Evolutionary conservation across 2,329 filamentous ascomycete genomes (phyloP), one percentile per base, ranked within the genome.

Genomic region (Fusarium brevicatenulatum): DNA sequence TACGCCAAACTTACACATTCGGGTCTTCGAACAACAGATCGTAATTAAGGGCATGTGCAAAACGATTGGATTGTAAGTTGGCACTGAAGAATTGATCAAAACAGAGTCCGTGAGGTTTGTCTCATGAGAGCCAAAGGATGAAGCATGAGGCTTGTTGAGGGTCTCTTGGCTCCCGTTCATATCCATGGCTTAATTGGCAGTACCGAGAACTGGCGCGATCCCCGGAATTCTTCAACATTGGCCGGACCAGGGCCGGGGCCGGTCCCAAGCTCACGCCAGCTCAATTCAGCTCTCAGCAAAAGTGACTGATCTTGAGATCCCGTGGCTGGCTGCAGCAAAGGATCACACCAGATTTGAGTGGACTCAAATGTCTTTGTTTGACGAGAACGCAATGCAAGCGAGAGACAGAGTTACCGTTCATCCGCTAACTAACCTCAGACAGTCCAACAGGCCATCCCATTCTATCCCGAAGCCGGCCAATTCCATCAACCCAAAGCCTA

Each of bases 401-500:
- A 54, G 52, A 57, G 40, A 64, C 66, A 69, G 52, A 69, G 40
- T 50, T 42, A 60, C 65, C 23, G 44, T 25, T 39, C 46, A 65
- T 58, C 50, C 74, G 71, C 74, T 76, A 70, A 75, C 71, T 76
- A 70, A 76, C 74, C 66, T 65, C 61, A 71, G 62, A 66, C 66
- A 70, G 50, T 62, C 60, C 68, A 58, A 68, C 39, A 63, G 43
- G 55, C 39, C 55, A 60, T 69, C 47, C 46, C 50, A 32, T 34
- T 42, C 43, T 46, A 68, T 73, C 70, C 70, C 62, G 62, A 74
- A 70, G 67, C 72, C 66, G 74, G 70, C 56, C 68, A 74, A 64
- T 70, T 72, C 64, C 62, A 63, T 56, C 25, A 13, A 44, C 23
- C 34, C 40, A 57, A 37, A 37, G 23, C 30, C 30, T 32, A 32